Conservation (phyloP, 208 protist species). For the Novymonas esmeraldas region DNA sequence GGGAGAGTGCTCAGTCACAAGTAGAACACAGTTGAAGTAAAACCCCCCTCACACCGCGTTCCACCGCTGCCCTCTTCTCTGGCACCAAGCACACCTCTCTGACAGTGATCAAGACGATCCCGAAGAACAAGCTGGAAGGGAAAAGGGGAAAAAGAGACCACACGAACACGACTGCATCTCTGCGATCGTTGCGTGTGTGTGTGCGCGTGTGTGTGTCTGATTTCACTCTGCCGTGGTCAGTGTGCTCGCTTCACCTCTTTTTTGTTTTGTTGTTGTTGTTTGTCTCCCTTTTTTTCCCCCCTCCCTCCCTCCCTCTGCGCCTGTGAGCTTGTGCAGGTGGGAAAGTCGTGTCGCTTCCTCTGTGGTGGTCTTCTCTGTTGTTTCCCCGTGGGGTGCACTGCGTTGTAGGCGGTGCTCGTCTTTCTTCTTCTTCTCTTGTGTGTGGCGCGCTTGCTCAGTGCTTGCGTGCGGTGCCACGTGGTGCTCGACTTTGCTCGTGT, state of each 20-base stretch:
- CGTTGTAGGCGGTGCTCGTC: background rate
- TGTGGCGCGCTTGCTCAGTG: background rate
- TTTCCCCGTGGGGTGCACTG: background rate
- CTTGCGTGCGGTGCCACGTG: too few relatives aligned
- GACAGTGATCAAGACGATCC: background rate
- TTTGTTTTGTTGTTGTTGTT: background rate
- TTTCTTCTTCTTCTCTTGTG: background rate
- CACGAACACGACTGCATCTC: background rate
- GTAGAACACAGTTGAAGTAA: too few relatives aligned
- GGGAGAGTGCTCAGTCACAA: too few relatives aligned
- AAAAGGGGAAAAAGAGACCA: background rate
- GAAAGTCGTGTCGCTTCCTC: background rate
- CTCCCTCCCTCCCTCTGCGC: too few relatives aligned
- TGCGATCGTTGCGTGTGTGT: background rate
- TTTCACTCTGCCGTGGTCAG: background rate
- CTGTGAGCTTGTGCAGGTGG: too few relatives aligned
- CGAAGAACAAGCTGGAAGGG: too few relatives aligned
- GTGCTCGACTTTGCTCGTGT: too few relatives aligned
- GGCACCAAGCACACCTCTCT: background rate
- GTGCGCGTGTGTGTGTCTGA: background rate
- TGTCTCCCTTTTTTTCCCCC: background rate
- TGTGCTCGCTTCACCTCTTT: background rate
- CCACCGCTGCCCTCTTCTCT: too few relatives aligned
- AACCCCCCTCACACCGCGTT: too few relatives aligned
- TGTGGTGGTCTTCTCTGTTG: conserved; percentile 6